These are phyloP conservation scores for Marasmius tenuissimus DNA, from an alignment of 1,284 basidiomycete species.

Conservation along the genomic window DNA sequence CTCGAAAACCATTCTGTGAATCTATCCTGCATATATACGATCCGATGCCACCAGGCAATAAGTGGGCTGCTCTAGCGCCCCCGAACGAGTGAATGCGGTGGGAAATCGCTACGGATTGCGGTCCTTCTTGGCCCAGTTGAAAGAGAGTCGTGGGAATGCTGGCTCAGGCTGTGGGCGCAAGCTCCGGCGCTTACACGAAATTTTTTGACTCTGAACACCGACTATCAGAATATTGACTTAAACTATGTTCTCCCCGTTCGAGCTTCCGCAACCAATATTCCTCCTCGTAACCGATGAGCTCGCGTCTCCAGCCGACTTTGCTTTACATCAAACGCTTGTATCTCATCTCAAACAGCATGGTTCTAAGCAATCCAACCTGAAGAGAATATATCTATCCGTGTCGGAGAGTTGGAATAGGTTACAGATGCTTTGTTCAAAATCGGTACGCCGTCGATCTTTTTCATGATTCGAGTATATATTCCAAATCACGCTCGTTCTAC, in stretches of 20 bases:
- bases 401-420: conserved; percentile 57
- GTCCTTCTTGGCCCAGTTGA: too few relatives aligned
- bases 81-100: too few relatives aligned
- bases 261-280: conserved; percentile 45
- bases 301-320: conserved; percentile 64
- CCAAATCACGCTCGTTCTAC: neutral
- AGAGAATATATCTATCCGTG: conserved; percentile 51
- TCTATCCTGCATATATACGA: too few relatives aligned
- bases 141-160: too few relatives aligned
- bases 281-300: conserved; percentile 68
- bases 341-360: conserved; percentile 50
- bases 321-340: conserved; percentile 52
- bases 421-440: conserved; percentile 61
- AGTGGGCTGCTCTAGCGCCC: too few relatives aligned
- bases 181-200: too few relatives aligned
- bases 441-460: conserved; percentile 37
- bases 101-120: too few relatives aligned
- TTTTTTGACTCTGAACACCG: too few relatives aligned
- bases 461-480: conserved; percentile 1
- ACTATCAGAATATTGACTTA: too few relatives aligned
- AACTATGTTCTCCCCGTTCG: conserved; percentile 43
- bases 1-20: too few relatives aligned
- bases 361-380: conserved; percentile 22
- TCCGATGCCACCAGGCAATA: too few relatives aligned
- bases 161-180: too few relatives aligned